Percentiles rank a stretch among this genome's conserved stretches.
These are phyloP conservation scores for Cutaneotrichosporon daszewskae DNA, from an alignment of 1,284 basidiomycete species.

Conservation along the genomic window DNA sequence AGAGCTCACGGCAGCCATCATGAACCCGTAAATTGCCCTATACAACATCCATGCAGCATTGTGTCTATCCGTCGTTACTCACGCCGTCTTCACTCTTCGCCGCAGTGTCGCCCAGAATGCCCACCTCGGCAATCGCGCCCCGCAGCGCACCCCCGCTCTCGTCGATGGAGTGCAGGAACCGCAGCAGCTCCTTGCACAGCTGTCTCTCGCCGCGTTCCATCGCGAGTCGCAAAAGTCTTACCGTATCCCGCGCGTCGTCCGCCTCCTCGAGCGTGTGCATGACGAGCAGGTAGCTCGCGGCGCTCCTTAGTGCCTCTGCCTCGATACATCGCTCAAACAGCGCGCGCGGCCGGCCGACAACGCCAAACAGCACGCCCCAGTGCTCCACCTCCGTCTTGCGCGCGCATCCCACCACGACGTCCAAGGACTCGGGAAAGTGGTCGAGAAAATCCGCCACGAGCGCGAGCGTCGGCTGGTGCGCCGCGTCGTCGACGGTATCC, in stretches of 20 bases:
- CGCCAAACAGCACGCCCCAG: slow-evolving; percentile 82
- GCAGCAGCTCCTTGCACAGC: slow-evolving; percentile 67
- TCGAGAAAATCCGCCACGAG: slow-evolving; percentile 85
- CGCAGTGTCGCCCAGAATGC: slow-evolving; percentile 15
- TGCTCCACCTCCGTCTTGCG: slow-evolving; percentile 91
- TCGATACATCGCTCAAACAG: slow-evolving; percentile 89
- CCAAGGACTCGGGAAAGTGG: slow-evolving; percentile 81
- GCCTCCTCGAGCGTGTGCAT: slow-evolving; percentile 87
- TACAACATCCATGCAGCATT: not conserved
- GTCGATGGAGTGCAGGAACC: slow-evolving; percentile 88
- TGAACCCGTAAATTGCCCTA: not conserved
- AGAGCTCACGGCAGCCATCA: no score
- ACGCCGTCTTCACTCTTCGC: no score
- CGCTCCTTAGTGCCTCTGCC: slow-evolving; percentile 73
- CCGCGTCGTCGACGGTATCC: slow-evolving; percentile 59
- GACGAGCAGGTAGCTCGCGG: slow-evolving; percentile 87
- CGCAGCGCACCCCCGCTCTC: slow-evolving; percentile 67
- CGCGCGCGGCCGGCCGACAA: slow-evolving; percentile 80
- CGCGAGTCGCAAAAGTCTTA: slow-evolving; percentile 68
- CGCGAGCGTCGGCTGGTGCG: slow-evolving; percentile 52
- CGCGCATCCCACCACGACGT: slow-evolving; percentile 93
- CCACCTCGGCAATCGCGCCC: slow-evolving; percentile 42
- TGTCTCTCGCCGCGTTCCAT: slow-evolving; percentile 58
- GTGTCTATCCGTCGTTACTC: not conserved
- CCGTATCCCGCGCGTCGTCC: slow-evolving; percentile 73